Evolutionary conservation across 1,284 basidiomycete genomes (phyloP).

Genomic region (Schizophyllum commune): DNA sequence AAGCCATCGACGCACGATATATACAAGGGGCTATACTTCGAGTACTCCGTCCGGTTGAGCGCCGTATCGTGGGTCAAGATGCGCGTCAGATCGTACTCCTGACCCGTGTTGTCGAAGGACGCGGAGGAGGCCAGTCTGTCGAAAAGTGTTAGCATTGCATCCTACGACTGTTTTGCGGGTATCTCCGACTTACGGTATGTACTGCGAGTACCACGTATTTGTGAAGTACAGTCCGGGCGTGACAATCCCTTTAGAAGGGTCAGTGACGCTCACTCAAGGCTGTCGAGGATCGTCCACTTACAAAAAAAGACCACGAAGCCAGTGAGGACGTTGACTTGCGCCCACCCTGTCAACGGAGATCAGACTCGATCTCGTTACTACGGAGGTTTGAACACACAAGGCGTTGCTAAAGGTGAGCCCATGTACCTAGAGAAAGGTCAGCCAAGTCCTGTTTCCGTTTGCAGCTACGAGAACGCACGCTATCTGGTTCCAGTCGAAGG

Average conservation of each 20-base stretch:
- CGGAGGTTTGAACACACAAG: conserved; percentile 26
- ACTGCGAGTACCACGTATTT: conserved; percentile 41
- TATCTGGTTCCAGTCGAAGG: conserved; percentile 51
- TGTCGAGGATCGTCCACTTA: conserved; percentile 15
- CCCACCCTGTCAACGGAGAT: conserved; percentile 37
- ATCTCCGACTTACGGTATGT: conserved; percentile 24
- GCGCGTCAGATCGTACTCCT: conserved; percentile 55
- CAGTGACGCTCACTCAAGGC: too few relatives aligned
- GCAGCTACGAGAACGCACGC: conserved; percentile 28
- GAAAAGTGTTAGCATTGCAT: background rate
- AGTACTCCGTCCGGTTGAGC: conserved; percentile 61
- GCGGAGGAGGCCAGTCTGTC: conserved; percentile 39
- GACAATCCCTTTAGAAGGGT: background rate
- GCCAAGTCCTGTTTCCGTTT: background rate
- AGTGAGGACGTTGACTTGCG: conserved; percentile 66
- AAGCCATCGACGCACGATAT: conserved; percentile 42
- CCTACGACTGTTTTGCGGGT: background rate
- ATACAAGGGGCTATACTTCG: conserved; percentile 78
- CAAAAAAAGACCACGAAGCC: conserved; percentile 73
- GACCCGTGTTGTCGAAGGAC: conserved; percentile 60
- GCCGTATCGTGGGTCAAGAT: conserved; percentile 54
- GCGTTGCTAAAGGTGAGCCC: conserved; percentile 45
- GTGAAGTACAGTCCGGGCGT: conserved; percentile 17
- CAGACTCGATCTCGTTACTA: background rate
- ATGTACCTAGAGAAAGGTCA: conserved; percentile 25